Percentiles rank a stretch among this genome's conserved stretches.
These are phyloP conservation scores for Botrytis medusae DNA, from an alignment of 2,329 filamentous ascomycete species.

Conservation along the genomic window DNA sequence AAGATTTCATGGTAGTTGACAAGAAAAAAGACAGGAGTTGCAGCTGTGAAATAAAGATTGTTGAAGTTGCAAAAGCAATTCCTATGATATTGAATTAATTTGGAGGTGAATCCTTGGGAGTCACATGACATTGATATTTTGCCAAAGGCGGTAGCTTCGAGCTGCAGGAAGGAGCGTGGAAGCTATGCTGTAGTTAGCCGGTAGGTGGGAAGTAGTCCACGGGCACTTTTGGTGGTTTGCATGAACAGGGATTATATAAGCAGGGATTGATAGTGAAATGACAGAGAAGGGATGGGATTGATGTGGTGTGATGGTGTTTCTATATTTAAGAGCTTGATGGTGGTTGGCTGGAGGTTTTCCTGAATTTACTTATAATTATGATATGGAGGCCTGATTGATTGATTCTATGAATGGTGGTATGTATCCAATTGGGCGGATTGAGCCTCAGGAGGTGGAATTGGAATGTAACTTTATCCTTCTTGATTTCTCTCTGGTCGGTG, in stretches of 20 bases:
- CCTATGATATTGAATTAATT: background rate
- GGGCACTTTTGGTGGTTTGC: background rate
- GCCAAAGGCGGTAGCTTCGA: slow-evolving; percentile 1
- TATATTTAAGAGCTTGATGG: background rate
- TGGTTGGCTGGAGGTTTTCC: background rate
- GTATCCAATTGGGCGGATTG: background rate
- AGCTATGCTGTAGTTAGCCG: background rate
- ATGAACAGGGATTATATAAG: slow-evolving; percentile 6
- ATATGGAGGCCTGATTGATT: background rate
- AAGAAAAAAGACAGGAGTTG: background rate
- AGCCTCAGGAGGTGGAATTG: background rate
- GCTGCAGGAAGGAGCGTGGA: background rate
- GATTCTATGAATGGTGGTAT: background rate
- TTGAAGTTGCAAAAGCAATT: background rate
- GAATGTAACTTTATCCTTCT: background rate
- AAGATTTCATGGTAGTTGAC: background rate
- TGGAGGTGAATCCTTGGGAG: background rate
- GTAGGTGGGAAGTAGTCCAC: background rate
- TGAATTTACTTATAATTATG: background rate
- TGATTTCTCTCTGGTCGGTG: background rate
- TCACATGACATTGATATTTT: slow-evolving; percentile 11
- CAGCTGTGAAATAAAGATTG: background rate
- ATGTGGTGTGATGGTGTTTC: background rate
- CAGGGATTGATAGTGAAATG: background rate
- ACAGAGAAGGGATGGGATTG: too few relatives aligned